A percentile compares a stretch with the other conserved stretches of the same genome.
Evolutionary conservation across 1,139 yeast species (phyloP).

Genomic region (Pichia sp.): DNA sequence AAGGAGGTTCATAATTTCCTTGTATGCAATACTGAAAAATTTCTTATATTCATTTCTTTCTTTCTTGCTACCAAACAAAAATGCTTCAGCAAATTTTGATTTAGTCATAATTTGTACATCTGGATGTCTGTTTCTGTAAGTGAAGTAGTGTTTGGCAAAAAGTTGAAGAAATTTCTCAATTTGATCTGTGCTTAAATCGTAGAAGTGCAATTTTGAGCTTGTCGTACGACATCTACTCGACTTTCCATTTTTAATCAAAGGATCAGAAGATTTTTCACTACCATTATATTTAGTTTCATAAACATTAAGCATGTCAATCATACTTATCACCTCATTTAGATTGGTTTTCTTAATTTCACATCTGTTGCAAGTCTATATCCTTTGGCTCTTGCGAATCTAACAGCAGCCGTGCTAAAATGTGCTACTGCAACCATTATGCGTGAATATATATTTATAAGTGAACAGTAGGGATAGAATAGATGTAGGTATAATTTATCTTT

Average conservation of each 20-base stretch:
- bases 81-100: neutral
- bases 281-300: neutral
- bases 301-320: neutral
- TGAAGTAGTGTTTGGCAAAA: neutral
- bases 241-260: neutral
- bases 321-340: constrained; percentile 28
- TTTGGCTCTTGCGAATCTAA: constrained; percentile 22
- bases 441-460: too few species aligned
- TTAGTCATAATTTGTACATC: neutral
- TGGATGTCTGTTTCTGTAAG: neutral
- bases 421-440: constrained; percentile 17
- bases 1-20: neutral
- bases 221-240: neutral
- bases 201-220: neutral
- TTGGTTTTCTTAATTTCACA: constrained; percentile 69
- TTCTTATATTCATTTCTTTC: neutral
- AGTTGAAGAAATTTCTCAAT: neutral
- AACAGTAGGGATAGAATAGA: too few species aligned
- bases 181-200: neutral
- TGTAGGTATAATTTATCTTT: too few species aligned
- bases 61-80: neutral
- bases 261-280: neutral
- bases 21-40: neutral
- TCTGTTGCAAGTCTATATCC: constrained; percentile 28
- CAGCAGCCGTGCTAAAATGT: constrained; percentile 24